phyloP scores from a whole-genome alignment of 208 protist species.

The Wallacemonas sp. region DNA sequence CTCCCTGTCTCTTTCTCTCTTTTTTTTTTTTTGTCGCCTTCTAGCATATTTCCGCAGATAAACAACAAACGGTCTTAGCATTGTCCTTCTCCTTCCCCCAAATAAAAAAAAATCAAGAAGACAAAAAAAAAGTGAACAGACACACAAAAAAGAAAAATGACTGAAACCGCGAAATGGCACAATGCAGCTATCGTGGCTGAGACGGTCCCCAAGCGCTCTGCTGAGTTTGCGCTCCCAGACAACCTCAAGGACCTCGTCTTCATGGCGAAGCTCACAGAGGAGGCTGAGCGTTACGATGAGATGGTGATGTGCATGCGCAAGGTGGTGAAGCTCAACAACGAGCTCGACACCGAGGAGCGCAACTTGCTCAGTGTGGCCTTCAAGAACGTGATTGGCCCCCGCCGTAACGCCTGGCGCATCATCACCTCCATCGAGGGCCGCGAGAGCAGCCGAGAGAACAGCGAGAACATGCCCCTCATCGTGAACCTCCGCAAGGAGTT shows the following conservation, averaged over 20 bases:
- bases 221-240: conserved; percentile 80
- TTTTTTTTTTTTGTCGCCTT: conserved; percentile 3
- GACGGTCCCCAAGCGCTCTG: conserved; percentile 73
- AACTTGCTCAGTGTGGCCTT: conserved; percentile 99
- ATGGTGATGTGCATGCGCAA: conserved; percentile 99
- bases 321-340: conserved; percentile 94
- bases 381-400: conserved; percentile 99
- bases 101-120: too few relatives aligned
- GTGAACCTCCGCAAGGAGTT: conserved; percentile 95
- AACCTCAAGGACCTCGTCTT: conserved; percentile 91
- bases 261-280: conserved; percentile 97
- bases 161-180: conserved; percentile 81
- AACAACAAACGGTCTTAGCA: too few relatives aligned
- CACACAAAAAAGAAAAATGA: conserved; percentile 35
- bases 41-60: too few relatives aligned
- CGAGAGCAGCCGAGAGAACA: conserved; percentile 91
- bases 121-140: neutral
- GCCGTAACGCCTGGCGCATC: conserved; percentile 98
- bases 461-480: conserved; percentile 91
- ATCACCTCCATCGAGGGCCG: conserved; percentile 98
- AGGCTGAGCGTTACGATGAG: conserved; percentile 98
- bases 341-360: conserved; percentile 99
- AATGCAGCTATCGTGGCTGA: conserved; percentile 74
- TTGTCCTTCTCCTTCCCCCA: too few relatives aligned
- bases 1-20: neutral